phyloP scores from a whole-genome alignment of 2,329 filamentous ascomycete species.

The Fusarium chaquense region DNA sequence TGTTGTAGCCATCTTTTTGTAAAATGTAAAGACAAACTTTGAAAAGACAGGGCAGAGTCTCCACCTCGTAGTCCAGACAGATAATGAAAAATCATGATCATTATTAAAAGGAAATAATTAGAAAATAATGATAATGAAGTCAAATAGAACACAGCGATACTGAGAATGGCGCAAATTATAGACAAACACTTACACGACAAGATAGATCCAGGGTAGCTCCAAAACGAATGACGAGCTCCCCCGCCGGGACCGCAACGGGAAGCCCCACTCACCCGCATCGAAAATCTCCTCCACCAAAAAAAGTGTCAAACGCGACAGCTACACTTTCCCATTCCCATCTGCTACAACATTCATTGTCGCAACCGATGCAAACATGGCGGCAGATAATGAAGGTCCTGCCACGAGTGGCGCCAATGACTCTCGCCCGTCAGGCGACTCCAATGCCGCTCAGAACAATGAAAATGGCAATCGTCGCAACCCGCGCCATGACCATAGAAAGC shows the following conservation, averaged over 20 bases:
- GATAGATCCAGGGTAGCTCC: slow-evolving; percentile 29
- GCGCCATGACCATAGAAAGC: slow-evolving; percentile 48
- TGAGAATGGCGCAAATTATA: background rate
- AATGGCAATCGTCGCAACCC: slow-evolving; percentile 47
- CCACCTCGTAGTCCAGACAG: too few relatives aligned
- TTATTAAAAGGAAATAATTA: too few relatives aligned
- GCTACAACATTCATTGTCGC: slow-evolving; percentile 26
- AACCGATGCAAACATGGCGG: slow-evolving; percentile 52
- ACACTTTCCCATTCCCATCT: slow-evolving; percentile 1
- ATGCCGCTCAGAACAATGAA: slow-evolving; percentile 33
- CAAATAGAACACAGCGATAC: background rate
- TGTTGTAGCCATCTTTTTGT: too few relatives aligned
- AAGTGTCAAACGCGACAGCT: slow-evolving; percentile 24
- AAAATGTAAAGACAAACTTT: too few relatives aligned
- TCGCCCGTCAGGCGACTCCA: slow-evolving; percentile 38
- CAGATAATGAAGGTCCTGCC: slow-evolving; percentile 49
- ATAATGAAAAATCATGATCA: too few relatives aligned
- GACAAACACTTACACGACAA: background rate
- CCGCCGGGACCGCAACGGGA: slow-evolving; percentile 40
- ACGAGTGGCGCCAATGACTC: slow-evolving; percentile 41
- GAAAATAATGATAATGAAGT: too few relatives aligned
- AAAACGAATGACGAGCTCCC: slow-evolving; percentile 18
- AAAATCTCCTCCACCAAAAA: slow-evolving; percentile 41
- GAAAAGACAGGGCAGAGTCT: too few relatives aligned
- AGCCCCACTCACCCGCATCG: slow-evolving; percentile 39